These are phyloP conservation scores for Lycium barbarum DNA, from an alignment of 257 asterid genomes.

Conservation along the genomic window DNA sequence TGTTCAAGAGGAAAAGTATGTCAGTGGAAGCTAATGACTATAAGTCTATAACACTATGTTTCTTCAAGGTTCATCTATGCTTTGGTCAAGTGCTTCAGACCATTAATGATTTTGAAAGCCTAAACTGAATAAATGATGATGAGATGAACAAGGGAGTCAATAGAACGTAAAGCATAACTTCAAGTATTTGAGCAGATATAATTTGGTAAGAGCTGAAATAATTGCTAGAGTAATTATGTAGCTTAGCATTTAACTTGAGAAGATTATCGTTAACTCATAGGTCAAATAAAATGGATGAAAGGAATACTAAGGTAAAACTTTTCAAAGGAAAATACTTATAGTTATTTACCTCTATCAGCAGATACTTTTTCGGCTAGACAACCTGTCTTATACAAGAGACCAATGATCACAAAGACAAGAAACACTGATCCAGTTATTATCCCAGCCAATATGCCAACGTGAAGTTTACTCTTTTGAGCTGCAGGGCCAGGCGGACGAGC, in stretches of 20 bases:
- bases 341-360: slow-evolving; percentile 60
- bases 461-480: slow-evolving; percentile 41
- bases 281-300: slow-evolving; percentile 5
- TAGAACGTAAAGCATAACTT: not conserved
- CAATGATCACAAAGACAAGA: slow-evolving; percentile 50
- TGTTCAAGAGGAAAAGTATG: slow-evolving; percentile 38
- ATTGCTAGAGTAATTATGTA: not conserved
- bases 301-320: not conserved
- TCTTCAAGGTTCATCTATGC: slow-evolving; percentile 13
- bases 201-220: not conserved
- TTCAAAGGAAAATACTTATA: not conserved
- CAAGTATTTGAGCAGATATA: not conserved
- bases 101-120: not conserved
- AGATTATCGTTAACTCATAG: not conserved
- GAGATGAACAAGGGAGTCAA: slow-evolving; percentile 24
- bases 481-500: slow-evolving; percentile 32
- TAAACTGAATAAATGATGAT: not conserved
- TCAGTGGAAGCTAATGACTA: slow-evolving; percentile 18
- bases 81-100: not conserved
- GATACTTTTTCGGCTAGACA: slow-evolving; percentile 56
- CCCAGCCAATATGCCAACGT: slow-evolving; percentile 48
- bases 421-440: slow-evolving; percentile 57
- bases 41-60: not conserved
- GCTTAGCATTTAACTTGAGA: slow-evolving; percentile 6
- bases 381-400: slow-evolving; percentile 50